Evolutionary conservation across 2,329 filamentous ascomycete species (phyloP).

Genomic region (Daldinia sp.): DNA sequence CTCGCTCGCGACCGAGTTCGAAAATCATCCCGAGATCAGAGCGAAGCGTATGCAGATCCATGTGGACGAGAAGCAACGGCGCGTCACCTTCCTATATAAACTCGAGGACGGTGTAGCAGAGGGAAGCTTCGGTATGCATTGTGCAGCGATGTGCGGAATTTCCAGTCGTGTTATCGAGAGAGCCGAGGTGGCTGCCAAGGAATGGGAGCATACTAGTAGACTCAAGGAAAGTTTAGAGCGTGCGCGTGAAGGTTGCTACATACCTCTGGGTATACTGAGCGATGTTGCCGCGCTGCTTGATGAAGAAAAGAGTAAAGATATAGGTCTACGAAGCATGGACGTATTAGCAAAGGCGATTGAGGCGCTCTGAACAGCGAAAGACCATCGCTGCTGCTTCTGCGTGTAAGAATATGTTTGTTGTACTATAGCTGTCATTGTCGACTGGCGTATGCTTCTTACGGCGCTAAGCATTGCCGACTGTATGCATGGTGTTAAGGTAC

Average conservation of each 20-base stretch:
- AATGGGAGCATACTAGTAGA: conserved; percentile 95
- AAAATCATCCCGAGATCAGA: conserved; percentile 86
- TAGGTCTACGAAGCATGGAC: conserved; percentile 66
- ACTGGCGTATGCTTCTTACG: conserved; percentile 1
- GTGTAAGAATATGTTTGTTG: background rate
- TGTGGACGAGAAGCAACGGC: conserved; percentile 84
- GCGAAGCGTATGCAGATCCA: conserved; percentile 94
- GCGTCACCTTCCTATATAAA: conserved; percentile 97
- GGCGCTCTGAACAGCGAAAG: conserved; percentile 57
- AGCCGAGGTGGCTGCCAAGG: conserved; percentile 87
- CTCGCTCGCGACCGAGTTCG: conserved; percentile 90
- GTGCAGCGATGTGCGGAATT: conserved; percentile 97
- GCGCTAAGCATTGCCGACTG: conserved; percentile 5
- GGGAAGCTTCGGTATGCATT: conserved; percentile 99
- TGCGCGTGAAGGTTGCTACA: conserved; percentile 81
- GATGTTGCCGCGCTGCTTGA: conserved; percentile 84
- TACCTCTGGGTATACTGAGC: conserved; percentile 87
- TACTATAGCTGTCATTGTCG: conserved; percentile 20
- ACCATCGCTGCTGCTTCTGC: background rate
- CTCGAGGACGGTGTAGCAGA: conserved; percentile 94
- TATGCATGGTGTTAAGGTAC: conserved; percentile 25
- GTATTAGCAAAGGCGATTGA: conserved; percentile 72
- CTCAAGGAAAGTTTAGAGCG: conserved; percentile 89
- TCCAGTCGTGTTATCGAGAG: conserved; percentile 82
- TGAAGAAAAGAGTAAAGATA: conserved; percentile 60